phyloP scores from a whole-genome alignment of 139 green algal genomes.

The Nannochloris sp. region DNA sequence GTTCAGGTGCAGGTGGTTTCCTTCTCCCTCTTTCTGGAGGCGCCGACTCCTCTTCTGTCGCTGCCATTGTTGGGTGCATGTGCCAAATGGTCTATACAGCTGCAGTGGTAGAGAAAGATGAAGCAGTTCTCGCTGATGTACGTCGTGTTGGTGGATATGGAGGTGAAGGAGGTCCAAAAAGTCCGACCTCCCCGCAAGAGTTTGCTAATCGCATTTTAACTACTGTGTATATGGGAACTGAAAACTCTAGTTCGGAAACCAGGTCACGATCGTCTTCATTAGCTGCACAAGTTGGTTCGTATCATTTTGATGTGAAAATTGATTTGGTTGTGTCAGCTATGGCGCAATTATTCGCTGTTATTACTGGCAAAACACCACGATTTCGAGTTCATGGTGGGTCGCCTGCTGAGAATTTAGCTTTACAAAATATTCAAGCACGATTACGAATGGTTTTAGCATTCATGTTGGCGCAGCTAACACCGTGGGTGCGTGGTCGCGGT shows the following conservation, averaged over 20 bases:
- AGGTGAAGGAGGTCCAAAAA: conserved; percentile 34
- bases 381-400: conserved; percentile 81
- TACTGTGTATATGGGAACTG: conserved; percentile 92
- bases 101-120: conserved; percentile 50
- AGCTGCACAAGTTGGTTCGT: conserved; percentile 60
- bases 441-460: conserved; percentile 96
- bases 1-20: conserved; percentile 75
- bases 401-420: conserved; percentile 83
- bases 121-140: conserved; percentile 57
- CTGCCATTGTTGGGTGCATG: conserved; percentile 94
- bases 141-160: conserved; percentile 44
- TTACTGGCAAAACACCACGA: conserved; percentile 65
- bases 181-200: conserved; percentile 29
- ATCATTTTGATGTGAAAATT: conserved; percentile 80
- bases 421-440: conserved; percentile 91
- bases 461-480: conserved; percentile 77
- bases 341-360: conserved; percentile 60
- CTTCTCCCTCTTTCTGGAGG: conserved; percentile 86
- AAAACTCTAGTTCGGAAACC: conserved; percentile 76
- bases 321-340: conserved; percentile 64
- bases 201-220: conserved; percentile 76
- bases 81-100: conserved; percentile 69
- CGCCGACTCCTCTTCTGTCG: conserved; percentile 71
- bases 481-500: conserved; percentile 46
- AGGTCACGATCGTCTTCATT: conserved; percentile 36